Evolutionary conservation across 495 filamentous ascomycete genomes (phyloP).

Genomic region (Penicillium paxilli): DNA sequence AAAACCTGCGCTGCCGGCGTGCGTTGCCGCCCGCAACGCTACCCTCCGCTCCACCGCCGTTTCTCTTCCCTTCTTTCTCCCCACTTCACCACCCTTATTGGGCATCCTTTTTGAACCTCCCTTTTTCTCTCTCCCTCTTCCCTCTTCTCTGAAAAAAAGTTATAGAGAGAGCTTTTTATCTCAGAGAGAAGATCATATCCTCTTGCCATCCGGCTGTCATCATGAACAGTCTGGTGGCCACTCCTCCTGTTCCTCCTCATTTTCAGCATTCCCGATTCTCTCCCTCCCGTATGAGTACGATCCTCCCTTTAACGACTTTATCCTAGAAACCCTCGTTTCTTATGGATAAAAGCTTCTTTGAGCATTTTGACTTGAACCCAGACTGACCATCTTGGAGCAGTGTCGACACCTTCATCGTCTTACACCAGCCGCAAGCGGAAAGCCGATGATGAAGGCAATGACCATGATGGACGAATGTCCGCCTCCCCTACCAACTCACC

Average conservation of each 20-base stretch:
- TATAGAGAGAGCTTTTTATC: too few species aligned
- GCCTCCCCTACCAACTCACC: slow-evolving; percentile 80
- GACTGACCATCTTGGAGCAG: slow-evolving; percentile 41
- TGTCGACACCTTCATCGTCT: slow-evolving; percentile 54
- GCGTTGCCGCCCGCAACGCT: slow-evolving; percentile 48
- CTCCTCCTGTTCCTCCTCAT: slow-evolving; percentile 72
- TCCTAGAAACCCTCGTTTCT: not conserved
- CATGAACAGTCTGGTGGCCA: slow-evolving; percentile 65
- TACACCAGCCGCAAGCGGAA: slow-evolving; percentile 76
- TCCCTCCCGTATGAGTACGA: slow-evolving; percentile 67
- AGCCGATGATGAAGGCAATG: slow-evolving; percentile 73
- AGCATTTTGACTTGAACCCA: not conserved
- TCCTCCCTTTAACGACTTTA: too few species aligned
- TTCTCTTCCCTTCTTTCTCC: slow-evolving; percentile 39
- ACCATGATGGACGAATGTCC: slow-evolving; percentile 78
- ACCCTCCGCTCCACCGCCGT: slow-evolving; percentile 40
- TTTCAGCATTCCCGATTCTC: slow-evolving; percentile 71
- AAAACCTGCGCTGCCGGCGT: slow-evolving; percentile 30
- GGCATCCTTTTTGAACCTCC: too few species aligned
- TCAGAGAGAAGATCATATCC: slow-evolving; percentile 9
- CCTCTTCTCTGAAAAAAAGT: slow-evolving; percentile 15
- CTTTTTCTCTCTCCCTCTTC: too few species aligned
- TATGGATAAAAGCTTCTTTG: not conserved
- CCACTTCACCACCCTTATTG: slow-evolving; percentile 33
- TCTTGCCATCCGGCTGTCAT: slow-evolving; percentile 43